Evolutionary conservation across 148 eudicot species (phyloP).

Genomic region (Nepenthes mirabilis): DNA sequence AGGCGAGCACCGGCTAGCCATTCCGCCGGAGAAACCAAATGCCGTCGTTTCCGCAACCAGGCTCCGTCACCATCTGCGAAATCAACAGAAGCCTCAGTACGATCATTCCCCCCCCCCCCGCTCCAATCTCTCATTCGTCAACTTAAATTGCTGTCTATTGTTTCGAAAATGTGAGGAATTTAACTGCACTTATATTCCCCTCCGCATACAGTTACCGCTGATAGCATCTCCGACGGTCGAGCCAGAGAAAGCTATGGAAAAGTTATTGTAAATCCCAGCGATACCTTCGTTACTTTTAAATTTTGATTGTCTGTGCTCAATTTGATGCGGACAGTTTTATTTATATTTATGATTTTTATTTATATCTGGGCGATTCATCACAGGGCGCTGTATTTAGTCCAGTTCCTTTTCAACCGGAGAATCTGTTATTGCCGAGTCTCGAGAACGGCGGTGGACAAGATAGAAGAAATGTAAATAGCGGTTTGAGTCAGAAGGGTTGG

Average conservation of each 20-base stretch:
- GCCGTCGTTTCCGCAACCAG: conserved; percentile 77
- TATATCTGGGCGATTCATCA: not conserved
- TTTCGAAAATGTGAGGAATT: not conserved
- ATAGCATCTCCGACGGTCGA: conserved; percentile 47
- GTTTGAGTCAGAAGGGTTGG: conserved; percentile 19
- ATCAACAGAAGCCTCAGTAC: conserved; percentile 77
- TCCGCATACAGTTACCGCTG: conserved; percentile 63
- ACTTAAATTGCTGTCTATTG: not conserved
- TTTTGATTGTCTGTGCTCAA: not conserved
- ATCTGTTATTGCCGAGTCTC: conserved; percentile 6
- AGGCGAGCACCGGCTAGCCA: too few relatives aligned
- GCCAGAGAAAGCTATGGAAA: conserved; percentile 67
- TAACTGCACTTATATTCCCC: not conserved
- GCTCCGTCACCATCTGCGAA: conserved; percentile 83
- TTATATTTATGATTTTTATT: not conserved
- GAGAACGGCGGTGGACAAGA: conserved; percentile 19
- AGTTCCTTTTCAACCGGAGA: conserved; percentile 41
- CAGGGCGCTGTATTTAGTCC: conserved; percentile 77
- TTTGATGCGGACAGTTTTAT: not conserved
- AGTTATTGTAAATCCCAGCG: conserved; percentile 32
- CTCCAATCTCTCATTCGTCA: not conserved
- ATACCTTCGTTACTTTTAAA: not conserved
- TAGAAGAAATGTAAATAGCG: conserved; percentile 14
- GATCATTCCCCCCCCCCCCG: conserved; percentile 1
- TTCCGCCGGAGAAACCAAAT: conserved; percentile 18